Conservation (phyloP, 1,139 yeast genomes). For the Sugiyamaella grinbergsii region DNA sequence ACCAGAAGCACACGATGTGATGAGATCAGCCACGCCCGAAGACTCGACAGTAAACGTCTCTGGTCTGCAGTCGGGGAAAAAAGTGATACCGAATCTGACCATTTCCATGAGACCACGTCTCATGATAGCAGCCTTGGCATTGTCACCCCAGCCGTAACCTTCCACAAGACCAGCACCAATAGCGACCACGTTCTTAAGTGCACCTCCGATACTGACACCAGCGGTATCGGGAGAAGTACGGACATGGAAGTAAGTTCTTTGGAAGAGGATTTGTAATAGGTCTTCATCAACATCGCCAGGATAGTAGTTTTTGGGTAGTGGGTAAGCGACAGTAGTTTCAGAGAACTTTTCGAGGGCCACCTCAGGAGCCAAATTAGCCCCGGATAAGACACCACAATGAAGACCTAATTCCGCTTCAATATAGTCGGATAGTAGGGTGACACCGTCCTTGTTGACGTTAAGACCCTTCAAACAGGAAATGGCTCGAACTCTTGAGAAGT, state of each 20-base stretch:
- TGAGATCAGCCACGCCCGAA: constrained; percentile 96
- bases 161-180: constrained; percentile 93
- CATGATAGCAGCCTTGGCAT: constrained; percentile 94
- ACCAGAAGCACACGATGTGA: constrained; percentile 96
- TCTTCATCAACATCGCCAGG: constrained; percentile 80
- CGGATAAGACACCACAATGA: constrained; percentile 91
- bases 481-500: constrained; percentile 71
- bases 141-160: constrained; percentile 98
- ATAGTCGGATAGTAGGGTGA: constrained; percentile 72
- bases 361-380: constrained; percentile 94
- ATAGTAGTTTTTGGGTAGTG: constrained; percentile 60
- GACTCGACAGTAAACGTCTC: constrained; percentile 86
- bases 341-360: constrained; percentile 93
- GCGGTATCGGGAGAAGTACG: constrained; percentile 86
- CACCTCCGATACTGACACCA: constrained; percentile 94
- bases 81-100: constrained; percentile 75
- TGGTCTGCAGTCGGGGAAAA: constrained; percentile 69
- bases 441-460: constrained; percentile 77
- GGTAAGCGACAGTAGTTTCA: constrained; percentile 92
- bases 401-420: constrained; percentile 77
- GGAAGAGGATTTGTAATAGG: constrained; percentile 72
- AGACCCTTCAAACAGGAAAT: constrained; percentile 93
- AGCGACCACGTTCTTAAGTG: constrained; percentile 91
- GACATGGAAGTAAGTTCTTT: constrained; percentile 95
- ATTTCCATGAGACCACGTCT: constrained; percentile 89